phyloP scores from a whole-genome alignment of 1,284 basidiomycete genomes.

The Ceratobasidium sp. region DNA sequence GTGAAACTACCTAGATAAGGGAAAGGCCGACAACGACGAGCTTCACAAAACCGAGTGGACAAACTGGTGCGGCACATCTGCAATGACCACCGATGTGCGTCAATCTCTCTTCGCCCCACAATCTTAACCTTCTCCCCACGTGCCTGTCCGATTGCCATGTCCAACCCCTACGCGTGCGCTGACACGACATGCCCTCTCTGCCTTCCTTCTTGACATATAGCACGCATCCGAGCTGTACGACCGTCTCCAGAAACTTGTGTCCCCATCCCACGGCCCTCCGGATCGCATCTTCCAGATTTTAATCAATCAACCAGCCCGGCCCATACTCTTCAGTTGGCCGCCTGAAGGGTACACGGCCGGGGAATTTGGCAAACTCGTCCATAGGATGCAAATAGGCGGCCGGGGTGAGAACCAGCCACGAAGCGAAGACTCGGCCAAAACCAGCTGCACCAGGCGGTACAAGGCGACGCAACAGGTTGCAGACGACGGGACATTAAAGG shows the following conservation, averaged over 20 bases:
- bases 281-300: conserved; percentile 52
- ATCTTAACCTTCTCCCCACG: conserved; percentile 16
- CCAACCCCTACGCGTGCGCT: conserved; percentile 17
- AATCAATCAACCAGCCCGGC: conserved; percentile 49
- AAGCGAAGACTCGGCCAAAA: conserved; percentile 70
- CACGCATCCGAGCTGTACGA: conserved; percentile 58
- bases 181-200: conserved; percentile 21
- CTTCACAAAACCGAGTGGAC: conserved; percentile 81
- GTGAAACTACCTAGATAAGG: conserved; percentile 45
- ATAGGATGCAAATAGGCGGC: conserved; percentile 74
- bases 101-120: conserved; percentile 52
- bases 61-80: conserved; percentile 90
- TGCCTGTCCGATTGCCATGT: conserved; percentile 13
- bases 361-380: conserved; percentile 83
- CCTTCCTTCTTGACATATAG: conserved; percentile 49
- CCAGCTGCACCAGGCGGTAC: conserved; percentile 92
- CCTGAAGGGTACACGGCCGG: conserved; percentile 79
- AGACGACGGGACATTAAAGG: conserved; percentile 60
- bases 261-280: conserved; percentile 43
- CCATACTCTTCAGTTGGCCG: conserved; percentile 86
- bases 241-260: conserved; percentile 44
- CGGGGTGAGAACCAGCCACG: conserved; percentile 44
- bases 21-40: conserved; percentile 82
- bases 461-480: conserved; percentile 79
- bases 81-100: conserved; percentile 53